A percentile compares a stretch with the other conserved stretches of the same genome.
Conservation (phyloP, 768 basidiomycete species). For the Austroboletus eburneus region DNA sequence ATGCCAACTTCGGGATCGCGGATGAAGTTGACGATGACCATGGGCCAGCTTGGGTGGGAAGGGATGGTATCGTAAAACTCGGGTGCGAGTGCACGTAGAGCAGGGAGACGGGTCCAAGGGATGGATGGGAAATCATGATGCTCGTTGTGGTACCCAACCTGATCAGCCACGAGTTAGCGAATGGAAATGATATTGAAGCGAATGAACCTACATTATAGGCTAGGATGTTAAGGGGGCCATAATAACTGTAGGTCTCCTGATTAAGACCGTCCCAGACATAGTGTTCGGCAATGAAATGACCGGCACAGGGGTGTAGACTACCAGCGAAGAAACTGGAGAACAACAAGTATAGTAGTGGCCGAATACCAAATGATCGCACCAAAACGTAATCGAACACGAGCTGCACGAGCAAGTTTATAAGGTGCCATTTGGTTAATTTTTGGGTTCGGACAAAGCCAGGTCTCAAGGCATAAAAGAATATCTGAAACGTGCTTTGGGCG, state of each 20-base stretch:
- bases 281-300: slow-evolving; percentile 97
- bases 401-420: slow-evolving; percentile 68
- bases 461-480: slow-evolving; percentile 95
- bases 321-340: slow-evolving; percentile 95
- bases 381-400: slow-evolving; percentile 70
- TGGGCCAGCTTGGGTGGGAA: slow-evolving; percentile 88
- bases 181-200: background rate
- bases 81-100: slow-evolving; percentile 75
- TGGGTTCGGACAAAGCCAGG: slow-evolving; percentile 90
- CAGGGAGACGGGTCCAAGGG: slow-evolving; percentile 90
- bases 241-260: slow-evolving; percentile 97
- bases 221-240: slow-evolving; percentile 83
- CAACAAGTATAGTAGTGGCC: slow-evolving; percentile 74
- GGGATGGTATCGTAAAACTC: slow-evolving; percentile 92
- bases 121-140: slow-evolving; percentile 99
- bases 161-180: slow-evolving; percentile 1
- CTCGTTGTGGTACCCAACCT: slow-evolving; percentile 99
- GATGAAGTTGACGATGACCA: slow-evolving; percentile 93
- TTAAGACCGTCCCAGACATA: slow-evolving; percentile 89
- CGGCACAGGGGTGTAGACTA: slow-evolving; percentile 91
- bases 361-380: slow-evolving; percentile 41
- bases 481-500: slow-evolving; percentile 83
- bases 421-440: slow-evolving; percentile 77
- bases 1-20: slow-evolving; percentile 85
- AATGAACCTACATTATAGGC: slow-evolving; percentile 82